Base-by-base conservation (phyloP, 2,329 filamentous ascomycete species). In the Pseudogymnoascus sp. region DNA sequence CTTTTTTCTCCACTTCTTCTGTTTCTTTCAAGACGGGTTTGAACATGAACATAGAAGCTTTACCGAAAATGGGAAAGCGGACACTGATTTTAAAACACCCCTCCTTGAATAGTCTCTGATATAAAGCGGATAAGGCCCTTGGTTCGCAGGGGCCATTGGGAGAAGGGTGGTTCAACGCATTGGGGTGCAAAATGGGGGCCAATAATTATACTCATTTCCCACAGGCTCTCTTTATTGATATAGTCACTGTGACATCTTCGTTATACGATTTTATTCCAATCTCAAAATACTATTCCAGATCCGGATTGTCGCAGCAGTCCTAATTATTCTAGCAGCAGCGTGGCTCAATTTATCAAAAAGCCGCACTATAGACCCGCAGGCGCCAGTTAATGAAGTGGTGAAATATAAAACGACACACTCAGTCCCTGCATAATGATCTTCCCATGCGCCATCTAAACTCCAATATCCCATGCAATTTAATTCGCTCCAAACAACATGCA, bases 391-490 rank as follows among this genome's bases (percentile, higher is more conserved):
- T 14, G 50, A 33, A 22, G 50, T 56, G 28, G 28, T 56, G 24
- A 33, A 33, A 56, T 56, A 56, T 56, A 33, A 56, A 56, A 33
- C 50, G n/a, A 56, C 16, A 6, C 50, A 19, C 28, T 35, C 28
- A 56, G 2, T 14, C 28, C 28, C 28, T 35, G 16, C 50, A 56
- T 8, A 56, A 19, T 19, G 6, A 22, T 35, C 50, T 33, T 35
- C 50, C 28, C 28, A 56, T 16, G 10, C 50, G 28, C 50, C 50
- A 56, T 56, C 50, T 56, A 22, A 56, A 56, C 50, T 56, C 50
- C 50, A 56, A 33, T 56, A 35, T 19, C 28, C 50, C 50, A 56
- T 56, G 50, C 50, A 56, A 56, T 56, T 56, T 56, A 35, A 56
- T 33, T 56, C 50, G 50, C 50, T 56, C 50, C 35, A 56, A 56